Conservation (phyloP, 2,329 filamentous ascomycete species). For the Fusarium cicatricum region DNA sequence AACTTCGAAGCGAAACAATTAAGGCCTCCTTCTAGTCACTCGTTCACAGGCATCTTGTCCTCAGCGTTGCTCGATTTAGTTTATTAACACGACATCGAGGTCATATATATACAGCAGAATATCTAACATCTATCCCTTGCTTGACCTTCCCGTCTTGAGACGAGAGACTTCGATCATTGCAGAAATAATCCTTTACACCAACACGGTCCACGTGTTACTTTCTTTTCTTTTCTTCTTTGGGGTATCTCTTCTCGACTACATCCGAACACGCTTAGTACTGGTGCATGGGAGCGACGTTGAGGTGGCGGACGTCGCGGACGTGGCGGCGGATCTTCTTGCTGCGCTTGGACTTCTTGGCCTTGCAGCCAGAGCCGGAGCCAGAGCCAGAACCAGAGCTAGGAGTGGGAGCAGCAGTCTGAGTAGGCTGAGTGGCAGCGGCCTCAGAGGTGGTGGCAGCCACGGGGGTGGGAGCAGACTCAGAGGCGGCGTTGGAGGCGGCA, state of each 20-base stretch:
- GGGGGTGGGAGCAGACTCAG: conserved; percentile 13
- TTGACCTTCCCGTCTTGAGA: conserved; percentile 4
- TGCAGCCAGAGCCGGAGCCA: conserved; percentile 22
- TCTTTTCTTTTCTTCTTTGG: not conserved
- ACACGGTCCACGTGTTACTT: conserved; percentile 29
- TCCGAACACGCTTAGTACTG: not conserved
- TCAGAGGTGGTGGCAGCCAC: conserved; percentile 14
- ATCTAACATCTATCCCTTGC: conserved; percentile 33
- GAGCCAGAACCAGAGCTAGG: conserved; percentile 3
- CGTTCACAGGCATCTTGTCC: not conserved
- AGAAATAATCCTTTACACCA: conserved; percentile 18
- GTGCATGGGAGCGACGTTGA: conserved; percentile 29
- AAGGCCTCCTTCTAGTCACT: no score
- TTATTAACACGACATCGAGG: conserved; percentile 33
- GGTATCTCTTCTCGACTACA: not conserved
- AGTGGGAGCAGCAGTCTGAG: conserved; percentile 28
- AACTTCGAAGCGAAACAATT: no score
- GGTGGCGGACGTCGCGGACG: conserved; percentile 33
- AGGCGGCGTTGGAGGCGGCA: no score
- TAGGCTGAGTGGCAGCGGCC: conserved; percentile 22
- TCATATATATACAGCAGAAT: conserved; percentile 44
- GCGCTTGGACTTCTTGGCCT: conserved; percentile 37
- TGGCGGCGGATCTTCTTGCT: conserved; percentile 40
- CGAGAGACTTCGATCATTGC: conserved; percentile 24
- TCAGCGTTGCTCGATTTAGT: not conserved